Base-by-base conservation (phyloP, 768 basidiomycete genomes). In the Macrolepiota dolichaula region DNA sequence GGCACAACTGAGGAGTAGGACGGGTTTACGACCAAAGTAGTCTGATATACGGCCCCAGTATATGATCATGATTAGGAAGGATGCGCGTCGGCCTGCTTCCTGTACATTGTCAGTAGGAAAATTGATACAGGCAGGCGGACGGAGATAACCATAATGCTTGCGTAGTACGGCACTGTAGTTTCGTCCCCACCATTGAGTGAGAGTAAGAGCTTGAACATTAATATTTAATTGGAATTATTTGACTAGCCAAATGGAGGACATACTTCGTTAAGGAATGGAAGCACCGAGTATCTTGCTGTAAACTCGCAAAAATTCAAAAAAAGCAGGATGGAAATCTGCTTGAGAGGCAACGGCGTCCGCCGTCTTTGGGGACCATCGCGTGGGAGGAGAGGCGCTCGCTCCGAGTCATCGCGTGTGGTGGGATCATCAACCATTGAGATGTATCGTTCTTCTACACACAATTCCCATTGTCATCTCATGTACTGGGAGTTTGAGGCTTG, bases 21-120 rank as follows among this genome's bases (percentile, higher is more conserved):
- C 72, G 13, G 82, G 82, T 46, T 81, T 81, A 15, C 83, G 74
- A 3, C 83, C 83, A 10, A 81, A 65, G 22, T 67, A 69, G 59
- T 84, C 81, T 1, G 84, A 85, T 15, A 75, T 59, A 25, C 80
- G 76, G 61, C 81, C 81, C 84, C 84, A 85, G 61, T 80, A 78
- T 54, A 84, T 73, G 0, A 79, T 73, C 1, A 78, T 79, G 15
- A 78, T 24, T 3, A 81, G 80, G 56, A 85, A 81, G 0, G 80
- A 74, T 10, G 75, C 66, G 59, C 78, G 85, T 66, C 84, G 85
- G 11, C 83, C 65, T 2, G 81, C 82, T 67, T 84, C 82, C 83
- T 84, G 19, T 32, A 19, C 29, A 32, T 7, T 7, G 29, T 32
- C 29, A 32, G 7, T 32, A 32, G 29, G 29, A 32, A 3, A 32